These are phyloP conservation scores for Collariella sp. DNA, from an alignment of 495 filamentous ascomycete genomes.

Conservation along the genomic window DNA sequence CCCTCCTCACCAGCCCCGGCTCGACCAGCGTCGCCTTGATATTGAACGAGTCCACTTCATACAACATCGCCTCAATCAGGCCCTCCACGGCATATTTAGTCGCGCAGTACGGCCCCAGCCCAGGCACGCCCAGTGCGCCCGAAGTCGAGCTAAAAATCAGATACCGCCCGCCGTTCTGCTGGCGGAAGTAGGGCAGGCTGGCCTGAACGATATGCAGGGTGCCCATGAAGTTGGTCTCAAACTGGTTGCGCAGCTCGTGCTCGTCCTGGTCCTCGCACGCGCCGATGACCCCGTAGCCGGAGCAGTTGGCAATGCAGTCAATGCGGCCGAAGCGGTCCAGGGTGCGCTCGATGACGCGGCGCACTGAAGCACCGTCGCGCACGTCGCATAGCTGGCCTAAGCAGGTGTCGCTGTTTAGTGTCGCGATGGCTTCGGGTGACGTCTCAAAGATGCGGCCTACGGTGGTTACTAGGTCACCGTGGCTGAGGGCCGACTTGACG, in stretches of 20 bases:
- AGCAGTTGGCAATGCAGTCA: conserved; percentile 87
- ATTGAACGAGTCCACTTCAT: conserved; percentile 85
- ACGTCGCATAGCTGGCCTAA: conserved; percentile 84
- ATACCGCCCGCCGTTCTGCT: conserved; percentile 65
- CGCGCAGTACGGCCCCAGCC: conserved; percentile 87
- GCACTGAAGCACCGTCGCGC: conserved; percentile 68
- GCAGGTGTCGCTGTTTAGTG: conserved; percentile 56
- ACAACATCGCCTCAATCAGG: conserved; percentile 88
- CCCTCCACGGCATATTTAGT: conserved; percentile 96
- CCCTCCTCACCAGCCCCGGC: conserved; percentile 76
- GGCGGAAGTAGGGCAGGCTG: conserved; percentile 81
- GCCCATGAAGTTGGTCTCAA: conserved; percentile 94
- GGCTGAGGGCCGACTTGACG: conserved; percentile 67
- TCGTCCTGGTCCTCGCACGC: conserved; percentile 96
- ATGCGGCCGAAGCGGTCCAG: conserved; percentile 69
- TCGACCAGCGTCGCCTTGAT: conserved; percentile 89
- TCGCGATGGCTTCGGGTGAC: conserved; percentile 59
- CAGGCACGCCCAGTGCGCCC: conserved; percentile 83
- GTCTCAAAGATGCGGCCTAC: conserved; percentile 82
- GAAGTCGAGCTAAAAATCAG: conserved; percentile 89
- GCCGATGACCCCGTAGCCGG: conserved; percentile 87
- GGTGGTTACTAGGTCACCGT: conserved; percentile 79
- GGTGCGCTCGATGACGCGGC: conserved; percentile 56
- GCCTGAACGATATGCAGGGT: conserved; percentile 87
- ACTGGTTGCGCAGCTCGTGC: conserved; percentile 88